These are phyloP conservation scores for Colletotrichum sp. DNA, from an alignment of 2,329 filamentous ascomycete genomes.

Conservation along the genomic window DNA sequence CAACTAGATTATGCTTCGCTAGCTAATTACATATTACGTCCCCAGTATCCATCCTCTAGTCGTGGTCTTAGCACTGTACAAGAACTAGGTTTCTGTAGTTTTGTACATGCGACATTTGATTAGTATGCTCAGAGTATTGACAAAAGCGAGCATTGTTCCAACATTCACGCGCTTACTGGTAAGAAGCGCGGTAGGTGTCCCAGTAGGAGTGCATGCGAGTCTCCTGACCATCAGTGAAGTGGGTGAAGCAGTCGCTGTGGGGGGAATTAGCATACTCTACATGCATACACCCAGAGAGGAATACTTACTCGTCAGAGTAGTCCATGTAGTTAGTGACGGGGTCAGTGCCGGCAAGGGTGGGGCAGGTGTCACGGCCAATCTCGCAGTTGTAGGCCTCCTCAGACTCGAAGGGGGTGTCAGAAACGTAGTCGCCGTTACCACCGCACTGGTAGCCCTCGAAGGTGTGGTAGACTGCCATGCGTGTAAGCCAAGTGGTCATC, in stretches of 20 bases:
- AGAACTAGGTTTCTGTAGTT: not conserved
- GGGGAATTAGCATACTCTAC: not conserved
- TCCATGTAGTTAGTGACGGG: conserved; percentile 46
- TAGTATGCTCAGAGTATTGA: not conserved
- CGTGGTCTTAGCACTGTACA: not conserved
- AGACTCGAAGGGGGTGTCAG: conserved; percentile 45
- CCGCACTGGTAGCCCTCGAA: conserved; percentile 46
- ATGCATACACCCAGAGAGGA: not conserved
- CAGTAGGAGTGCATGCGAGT: conserved; percentile 36
- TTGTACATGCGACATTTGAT: not conserved
- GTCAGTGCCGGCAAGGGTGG: conserved; percentile 33
- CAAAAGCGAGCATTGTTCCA: not conserved
- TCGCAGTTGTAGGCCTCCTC: conserved; percentile 39
- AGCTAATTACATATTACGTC: not conserved
- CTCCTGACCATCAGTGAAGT: conserved; percentile 48
- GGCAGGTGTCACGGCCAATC: conserved; percentile 38
- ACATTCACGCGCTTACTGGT: not conserved
- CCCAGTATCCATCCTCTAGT: not conserved
- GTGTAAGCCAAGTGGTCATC: not conserved
- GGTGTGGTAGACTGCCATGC: conserved; percentile 44
- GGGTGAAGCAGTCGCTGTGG: conserved; percentile 44
- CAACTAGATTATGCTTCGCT: not conserved
- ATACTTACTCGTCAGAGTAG: conserved; percentile 45
- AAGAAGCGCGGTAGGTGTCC: conserved; percentile 29
- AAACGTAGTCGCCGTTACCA: conserved; percentile 40